Percentiles rank a stretch among this genome's conserved stretches.
These are phyloP conservation scores for Suillus placidus DNA, from an alignment of 768 basidiomycete species.

Conservation along the genomic window DNA sequence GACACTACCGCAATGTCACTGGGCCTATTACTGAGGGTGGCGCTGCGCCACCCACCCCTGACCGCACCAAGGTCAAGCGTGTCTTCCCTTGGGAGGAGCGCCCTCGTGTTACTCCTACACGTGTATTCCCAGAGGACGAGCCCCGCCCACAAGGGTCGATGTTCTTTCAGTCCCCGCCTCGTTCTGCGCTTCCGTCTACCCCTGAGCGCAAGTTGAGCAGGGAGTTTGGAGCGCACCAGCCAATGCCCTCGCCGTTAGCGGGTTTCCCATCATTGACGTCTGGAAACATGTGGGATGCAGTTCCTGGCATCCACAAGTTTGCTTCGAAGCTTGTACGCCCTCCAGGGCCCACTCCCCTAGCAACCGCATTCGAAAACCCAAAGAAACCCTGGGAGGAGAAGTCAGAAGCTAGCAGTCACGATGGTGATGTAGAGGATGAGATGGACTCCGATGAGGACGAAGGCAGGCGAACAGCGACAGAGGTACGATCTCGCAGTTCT, in stretches of 20 bases:
- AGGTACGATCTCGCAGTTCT: slow-evolving; percentile 41
- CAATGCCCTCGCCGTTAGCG: slow-evolving; percentile 36
- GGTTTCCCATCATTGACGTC: slow-evolving; percentile 68
- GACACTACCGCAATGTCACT: slow-evolving; percentile 71
- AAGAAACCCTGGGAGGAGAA: slow-evolving; percentile 43
- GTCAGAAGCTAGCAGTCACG: slow-evolving; percentile 71
- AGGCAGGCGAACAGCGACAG: slow-evolving; percentile 34
- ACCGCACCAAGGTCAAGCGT: slow-evolving; percentile 68
- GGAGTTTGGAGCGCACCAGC: slow-evolving; percentile 18
- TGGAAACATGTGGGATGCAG: slow-evolving; percentile 83
- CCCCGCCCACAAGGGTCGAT: slow-evolving; percentile 48
- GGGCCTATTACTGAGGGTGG: slow-evolving; percentile 43
- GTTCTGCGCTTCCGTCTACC: slow-evolving; percentile 37
- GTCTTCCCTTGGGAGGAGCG: slow-evolving; percentile 97
- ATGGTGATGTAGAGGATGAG: slow-evolving; percentile 83
- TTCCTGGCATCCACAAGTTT: slow-evolving; percentile 80
- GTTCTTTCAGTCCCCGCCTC: slow-evolving; percentile 31
- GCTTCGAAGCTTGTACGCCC: slow-evolving; percentile 61
- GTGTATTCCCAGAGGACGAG: slow-evolving; percentile 73
- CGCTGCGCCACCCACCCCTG: slow-evolving; percentile 57
- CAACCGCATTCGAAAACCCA: slow-evolving; percentile 53
- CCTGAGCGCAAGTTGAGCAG: slow-evolving; percentile 22
- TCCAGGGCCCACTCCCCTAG: slow-evolving; percentile 41
- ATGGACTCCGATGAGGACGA: slow-evolving; percentile 50
- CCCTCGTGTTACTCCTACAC: slow-evolving; percentile 64